These are phyloP conservation scores for Fomitopsis schrenkii DNA, from an alignment of 1,284 basidiomycete species.

Conservation along the genomic window DNA sequence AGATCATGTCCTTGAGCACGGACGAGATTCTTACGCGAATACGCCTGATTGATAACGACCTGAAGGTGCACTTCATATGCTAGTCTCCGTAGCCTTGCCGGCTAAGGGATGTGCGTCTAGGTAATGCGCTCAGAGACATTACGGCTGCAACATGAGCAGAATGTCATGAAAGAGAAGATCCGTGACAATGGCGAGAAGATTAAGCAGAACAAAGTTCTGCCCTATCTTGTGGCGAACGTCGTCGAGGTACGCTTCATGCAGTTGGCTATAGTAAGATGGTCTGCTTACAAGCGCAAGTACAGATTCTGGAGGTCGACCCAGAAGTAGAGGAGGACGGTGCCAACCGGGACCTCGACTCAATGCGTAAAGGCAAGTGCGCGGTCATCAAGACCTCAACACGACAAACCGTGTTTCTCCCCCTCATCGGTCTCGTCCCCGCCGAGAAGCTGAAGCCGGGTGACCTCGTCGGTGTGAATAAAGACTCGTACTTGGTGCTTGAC, in stretches of 20 bases:
- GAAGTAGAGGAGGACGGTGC: slow-evolving; percentile 93
- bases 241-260: slow-evolving; percentile 67
- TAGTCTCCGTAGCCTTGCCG: not conserved
- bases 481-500: slow-evolving; percentile 97
- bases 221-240: slow-evolving; percentile 97
- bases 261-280: not conserved
- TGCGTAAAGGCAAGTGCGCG: slow-evolving; percentile 95
- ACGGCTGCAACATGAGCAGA: slow-evolving; percentile 91
- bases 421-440: slow-evolving; percentile 94
- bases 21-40: slow-evolving; percentile 87
- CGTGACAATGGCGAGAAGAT: slow-evolving; percentile 98
- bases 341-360: slow-evolving; percentile 89
- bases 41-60: slow-evolving; percentile 91
- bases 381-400: slow-evolving; percentile 99
- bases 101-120: slow-evolving; percentile 35
- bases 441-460: slow-evolving; percentile 89
- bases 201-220: slow-evolving; percentile 98
- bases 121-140: slow-evolving; percentile 95
- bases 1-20: slow-evolving; percentile 66
- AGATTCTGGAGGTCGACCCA: slow-evolving; percentile 95
- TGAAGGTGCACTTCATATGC: slow-evolving; percentile 59
- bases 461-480: slow-evolving; percentile 98
- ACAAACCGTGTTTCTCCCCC: slow-evolving; percentile 96
- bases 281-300: not conserved
- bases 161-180: slow-evolving; percentile 97